Evolutionary conservation across 2,329 filamentous ascomycete genomes (phyloP), one percentile per base, ranked within the genome.

Genomic region (Aureobasidium zeae): DNA sequence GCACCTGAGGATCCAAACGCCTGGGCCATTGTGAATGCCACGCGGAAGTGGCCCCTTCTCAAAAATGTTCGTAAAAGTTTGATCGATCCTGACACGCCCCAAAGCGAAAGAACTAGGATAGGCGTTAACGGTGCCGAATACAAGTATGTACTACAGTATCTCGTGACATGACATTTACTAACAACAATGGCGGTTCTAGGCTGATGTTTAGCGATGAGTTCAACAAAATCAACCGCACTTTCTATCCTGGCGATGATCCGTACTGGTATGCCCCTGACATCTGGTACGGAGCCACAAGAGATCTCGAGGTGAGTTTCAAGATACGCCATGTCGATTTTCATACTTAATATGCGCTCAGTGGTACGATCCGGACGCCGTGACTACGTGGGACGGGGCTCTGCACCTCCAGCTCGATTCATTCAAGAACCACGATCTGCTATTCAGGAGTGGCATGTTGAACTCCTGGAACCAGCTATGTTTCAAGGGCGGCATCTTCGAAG

Each of bases 201-300:
- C 53, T 76, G 3, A 71, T 75, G 0, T 76, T 75, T 52, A 74
- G 71, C 46, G 73, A 76, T 46, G 73, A 76, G 48, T 76, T 76
- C 57, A 74, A 74, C 48, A 58, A 64, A 7, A 56, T 67, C 28
- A 70, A 70, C 42, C 60, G 72, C 21, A 72, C 71, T 0, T 76
- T 76, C 51, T 76, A 74, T 48, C 63, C 67, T 21, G 72, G 71
- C n/a, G 73, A 76, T 49, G 73, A 76, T 51, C 70, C 72, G 1
- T 76, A 68, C 54, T 76, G 68, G 62, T 68, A 61, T 24, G 71
- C 68, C 10, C 64, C 67, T 11, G 64, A 76, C 50, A 59, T 74
- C 35, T 74, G 73, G 69, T 76, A 76, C 55, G 70, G 68, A 31
- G 68, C 68, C 6, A 73, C 70, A 3, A 54, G 64, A 42, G 70